Conservation (phyloP, 352 stramenopile genomes). For the Phytopythium mirpurense region DNA sequence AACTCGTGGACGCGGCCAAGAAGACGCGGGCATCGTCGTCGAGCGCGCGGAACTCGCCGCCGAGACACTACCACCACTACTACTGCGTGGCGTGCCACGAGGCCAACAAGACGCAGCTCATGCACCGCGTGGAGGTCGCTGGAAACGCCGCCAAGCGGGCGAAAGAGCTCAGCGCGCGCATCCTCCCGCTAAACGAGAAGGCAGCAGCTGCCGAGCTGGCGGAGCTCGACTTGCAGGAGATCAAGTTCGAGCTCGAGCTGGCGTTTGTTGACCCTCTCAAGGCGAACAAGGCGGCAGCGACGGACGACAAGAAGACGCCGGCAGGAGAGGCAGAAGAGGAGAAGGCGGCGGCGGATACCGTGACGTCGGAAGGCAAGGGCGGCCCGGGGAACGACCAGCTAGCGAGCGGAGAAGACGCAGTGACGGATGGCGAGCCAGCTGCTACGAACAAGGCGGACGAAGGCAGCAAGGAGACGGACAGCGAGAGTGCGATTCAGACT, state of each 20-base stretch:
- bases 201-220: slow-evolving; percentile 48
- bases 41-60: slow-evolving; percentile 56
- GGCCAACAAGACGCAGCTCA: slow-evolving; percentile 65
- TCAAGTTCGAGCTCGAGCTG: slow-evolving; percentile 66
- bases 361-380: not conserved
- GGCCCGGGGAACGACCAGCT: not conserved
- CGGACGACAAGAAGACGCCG: slow-evolving; percentile 11
- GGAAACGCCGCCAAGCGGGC: slow-evolving; percentile 58
- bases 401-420: slow-evolving; percentile 13
- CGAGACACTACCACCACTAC: slow-evolving; percentile 81
- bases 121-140: slow-evolving; percentile 71
- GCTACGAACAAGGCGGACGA: slow-evolving; percentile 13
- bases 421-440: slow-evolving; percentile 5
- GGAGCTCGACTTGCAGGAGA: slow-evolving; percentile 74
- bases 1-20: slow-evolving; percentile 77
- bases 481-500: not conserved
- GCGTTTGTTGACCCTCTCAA: slow-evolving; percentile 44
- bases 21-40: slow-evolving; percentile 56
- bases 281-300: slow-evolving; percentile 15
- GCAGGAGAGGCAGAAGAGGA: slow-evolving; percentile 12
- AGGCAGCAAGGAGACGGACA: slow-evolving; percentile 1
- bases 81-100: slow-evolving; percentile 72
- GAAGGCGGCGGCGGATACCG: slow-evolving; percentile 1
- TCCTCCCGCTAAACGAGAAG: slow-evolving; percentile 60
- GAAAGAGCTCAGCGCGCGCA: slow-evolving; percentile 53